Evolutionary conservation across 169 alveolate species (phyloP), one percentile per base, ranked within the genome.

Genomic region (Cystoisospora suis): DNA sequence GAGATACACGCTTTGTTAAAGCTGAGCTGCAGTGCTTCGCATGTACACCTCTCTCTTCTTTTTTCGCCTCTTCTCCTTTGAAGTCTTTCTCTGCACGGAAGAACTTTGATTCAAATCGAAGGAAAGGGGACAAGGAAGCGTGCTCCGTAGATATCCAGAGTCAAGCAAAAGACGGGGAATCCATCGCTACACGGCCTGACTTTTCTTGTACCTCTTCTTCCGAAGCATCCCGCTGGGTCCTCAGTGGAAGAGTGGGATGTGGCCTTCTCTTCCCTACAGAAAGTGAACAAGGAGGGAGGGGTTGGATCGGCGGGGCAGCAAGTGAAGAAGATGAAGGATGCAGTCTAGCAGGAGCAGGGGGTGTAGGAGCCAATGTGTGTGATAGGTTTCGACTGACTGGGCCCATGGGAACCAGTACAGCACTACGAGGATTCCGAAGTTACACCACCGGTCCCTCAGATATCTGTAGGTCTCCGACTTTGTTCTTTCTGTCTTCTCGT

Each of bases 391-490:
- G 75, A 2, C 40, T 86, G 42, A 72, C 90, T 1, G 83, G 83
- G 58, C 83, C 83, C 38, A 40, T 40, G 58, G 90, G 90, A 20
- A 70, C 90, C 0, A 44, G 77, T 3, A 4, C 83, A 9, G 83
- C 90, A 20, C 81, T 86, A 27, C 42, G 90, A 34, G 90, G 83
- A 45, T 86, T 86, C 70, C 58, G 59, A 7, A 70, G 81, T n/a
- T 86, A 42, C 65, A 69, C 75, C 17, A 83, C 69, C 4, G 90
- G 90, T 15, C 90, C 90, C 38, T 20, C 90, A 1, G 90, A 86
- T 36, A 29, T 40, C 34, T 70, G 90, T 86, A 61, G 27, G 45
- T 1, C 40, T 15, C 61, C 69, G 3, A 5, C 23, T 23, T 53
- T 12, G 65, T 12, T 53, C 65, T 23, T 53, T 15, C 65, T 15